These are phyloP conservation scores for Penicillium dipodomyicola DNA, from an alignment of 495 filamentous ascomycete genomes.

Conservation along the genomic window DNA sequence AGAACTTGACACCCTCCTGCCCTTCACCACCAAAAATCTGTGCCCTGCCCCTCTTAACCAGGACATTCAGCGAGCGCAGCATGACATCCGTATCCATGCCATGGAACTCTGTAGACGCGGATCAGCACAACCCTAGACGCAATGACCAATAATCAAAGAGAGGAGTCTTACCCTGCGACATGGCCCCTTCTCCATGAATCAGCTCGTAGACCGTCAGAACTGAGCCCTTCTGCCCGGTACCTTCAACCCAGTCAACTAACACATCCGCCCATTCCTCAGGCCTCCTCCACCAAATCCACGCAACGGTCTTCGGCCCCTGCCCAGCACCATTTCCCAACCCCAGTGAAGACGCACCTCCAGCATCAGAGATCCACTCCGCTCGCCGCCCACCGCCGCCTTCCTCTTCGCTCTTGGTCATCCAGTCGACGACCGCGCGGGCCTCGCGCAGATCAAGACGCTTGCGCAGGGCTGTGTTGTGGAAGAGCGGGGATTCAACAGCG, in stretches of 20 bases:
- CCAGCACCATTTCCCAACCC: constrained; percentile 1
- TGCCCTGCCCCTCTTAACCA: constrained; percentile 87
- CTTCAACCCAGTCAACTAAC: constrained; percentile 65
- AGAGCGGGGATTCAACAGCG: constrained; percentile 57
- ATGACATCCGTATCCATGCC: constrained; percentile 82
- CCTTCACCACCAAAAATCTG: constrained; percentile 89
- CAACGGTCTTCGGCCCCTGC: constrained; percentile 36
- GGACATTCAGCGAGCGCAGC: constrained; percentile 67
- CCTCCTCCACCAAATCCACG: constrained; percentile 68
- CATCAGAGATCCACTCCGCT: constrained; percentile 64
- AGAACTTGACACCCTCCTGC: constrained; percentile 91
- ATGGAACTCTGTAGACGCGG: constrained; percentile 64
- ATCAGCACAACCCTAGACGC: constrained; percentile 17
- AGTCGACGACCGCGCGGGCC: constrained; percentile 65
- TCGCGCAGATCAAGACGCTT: constrained; percentile 61
- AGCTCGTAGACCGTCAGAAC: constrained; percentile 80
- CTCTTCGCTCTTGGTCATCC: constrained; percentile 65
- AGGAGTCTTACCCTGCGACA: constrained; percentile 50
- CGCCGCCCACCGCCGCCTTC: constrained; percentile 54
- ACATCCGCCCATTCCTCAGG: constrained; percentile 73
- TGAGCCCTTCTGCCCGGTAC: constrained; percentile 67
- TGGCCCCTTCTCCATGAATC: constrained; percentile 62
- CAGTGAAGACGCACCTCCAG: not conserved
- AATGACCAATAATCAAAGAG: not conserved
- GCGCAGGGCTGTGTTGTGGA: constrained; percentile 49